Evolutionary conservation across 352 stramenopile species (phyloP), one percentile per base, ranked within the genome.

Genomic region (Pythium coloratum): DNA sequence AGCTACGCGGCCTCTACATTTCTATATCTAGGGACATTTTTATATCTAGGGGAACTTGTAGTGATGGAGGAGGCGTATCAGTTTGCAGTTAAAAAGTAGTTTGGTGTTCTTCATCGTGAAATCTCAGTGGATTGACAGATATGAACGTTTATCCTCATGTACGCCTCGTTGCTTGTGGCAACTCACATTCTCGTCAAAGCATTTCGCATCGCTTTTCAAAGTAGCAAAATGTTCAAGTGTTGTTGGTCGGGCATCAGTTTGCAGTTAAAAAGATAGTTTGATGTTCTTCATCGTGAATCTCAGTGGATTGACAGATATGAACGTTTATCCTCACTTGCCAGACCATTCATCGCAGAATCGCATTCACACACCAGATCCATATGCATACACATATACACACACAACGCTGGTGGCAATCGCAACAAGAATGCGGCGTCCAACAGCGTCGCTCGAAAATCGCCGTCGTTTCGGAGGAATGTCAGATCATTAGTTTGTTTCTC

Each of bases 31-130:
- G 50, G 20, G 20, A 1, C 28, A 30, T 40, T 40, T 13, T 3
- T 40, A 4, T 40, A 40, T 40, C 26, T 32, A 57, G 50, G 20
- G 20, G 0, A 24, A 24, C 20, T 24, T 24, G 20, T 8, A 53
- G n/a, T 49, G 49, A 44, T 58, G 28, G 9, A 42, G 51, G 28
- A 46, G 66, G 66, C 66, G 66, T 72, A 88, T 92, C 81, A 71
- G 82, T 78, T 91, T 91, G 86, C 86, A 92, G 82, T 92, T 92
- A 91, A 94, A 94, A 94, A 91, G 82, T 75, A 68, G 75, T 91
- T 92, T 66, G 59, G 75, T 80, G 61, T 75, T 94, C 84, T 80
- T 90, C 84, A 92, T 64, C 67, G 81, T 88, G 64, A 71, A 71
- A 75, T 77, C 84, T 92, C 82, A 82, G 82, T 82, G 86, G 80